Base-by-base conservation (phyloP, 2,329 filamentous ascomycete species). In the Xylaria sp. region DNA sequence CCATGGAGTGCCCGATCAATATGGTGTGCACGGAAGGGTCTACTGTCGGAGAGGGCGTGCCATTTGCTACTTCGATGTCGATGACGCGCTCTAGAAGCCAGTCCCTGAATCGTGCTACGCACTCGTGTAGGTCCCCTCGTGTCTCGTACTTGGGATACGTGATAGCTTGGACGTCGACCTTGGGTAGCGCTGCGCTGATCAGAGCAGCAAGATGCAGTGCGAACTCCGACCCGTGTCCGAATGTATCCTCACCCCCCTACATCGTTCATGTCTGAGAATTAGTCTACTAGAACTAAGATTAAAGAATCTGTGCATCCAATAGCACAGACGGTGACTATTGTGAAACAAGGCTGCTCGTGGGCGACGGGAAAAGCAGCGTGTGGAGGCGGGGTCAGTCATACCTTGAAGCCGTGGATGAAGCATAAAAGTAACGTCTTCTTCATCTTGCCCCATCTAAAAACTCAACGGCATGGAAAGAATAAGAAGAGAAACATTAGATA, bases 31-130 rank as follows among this genome's bases (percentile, higher is more conserved):
- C 78, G 44, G 75, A 76, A 34, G 78, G 78, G 28, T 79, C 76
- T 68, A 79, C 71, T 41, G 77, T 79, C 32, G 78, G 78, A 10
- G 74, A 76, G 34, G 76, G 75, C 2, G 77, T 78, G 65, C 87
- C 86, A 74, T 92, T 92, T 34, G 87, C 90, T 66, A 98, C 94
- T 82, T 99, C 95, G 76, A 98, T 85, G 80, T 98, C 96, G 75
- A 98, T 98, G 75, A 98, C 93, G 76, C 93, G 93, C 78, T 98
- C 91, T 73, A 94, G 90, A 18, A 98, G 88, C 93, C 93, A 96
- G 81, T 92, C 90, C 73, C 90, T 89, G 81, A 96, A 94, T 34
- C 88, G 85, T 69, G 84, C 84, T 68, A 95, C 92, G 78, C 90
- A 92, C 70, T 91, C 87, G 56, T 85, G 83, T 57, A 96, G 81